Base-by-base conservation (phyloP, 257 asterid genomes). In the Salvia hispanica region DNA sequence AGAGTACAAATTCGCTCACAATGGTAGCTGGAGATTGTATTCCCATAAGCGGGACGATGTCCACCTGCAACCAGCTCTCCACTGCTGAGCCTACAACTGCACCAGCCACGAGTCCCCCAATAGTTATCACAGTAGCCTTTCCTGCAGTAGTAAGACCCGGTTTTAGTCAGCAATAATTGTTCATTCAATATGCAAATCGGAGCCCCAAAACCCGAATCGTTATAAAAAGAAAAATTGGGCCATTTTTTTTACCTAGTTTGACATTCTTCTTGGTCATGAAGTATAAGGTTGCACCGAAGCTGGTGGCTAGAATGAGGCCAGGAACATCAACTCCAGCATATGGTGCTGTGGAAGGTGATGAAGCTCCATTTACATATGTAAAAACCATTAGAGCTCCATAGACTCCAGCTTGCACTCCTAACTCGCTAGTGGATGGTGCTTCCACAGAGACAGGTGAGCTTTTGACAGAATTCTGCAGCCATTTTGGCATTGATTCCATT, bases 41-140 rank as follows among this genome's bases (percentile, higher is more conserved):
- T 73, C 99, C 99, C 80, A 91, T 83, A 58, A 94, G 81, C 0
- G 98, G 98, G 33, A 94, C 97, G 2, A 94, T 84, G 71, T 94
- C 98, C 46, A 94, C 97, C 79, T 95, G 98, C 79, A 91, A 75
- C 99, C 93, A 95, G 48, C 75, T 87, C 74, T 95, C 99, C 14
- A 95, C 96, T 36, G 90, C 96, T 55, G 99, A 91, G 52, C 98
- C 99, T 10, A 89, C 87, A 56, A 89, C 92, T 7, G 98, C 99
- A 70, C 99, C 99, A 40, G 93, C 96, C 61, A 89, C 96, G 12
- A 95, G 96, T 74, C 98, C 98, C 66, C 99, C 99, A 57, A 95
- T 77, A 10, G 98, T 91, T 46, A 95, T 81, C 6, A 89, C 65
- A n/a, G 88, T 78, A 62, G 99, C 99, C 78, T 91, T 91, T 74